Percentiles rank a stretch among this genome's conserved stretches.
Conservation (phyloP, 2,329 filamentous ascomycete species). For the Talaromyces islandicus region DNA sequence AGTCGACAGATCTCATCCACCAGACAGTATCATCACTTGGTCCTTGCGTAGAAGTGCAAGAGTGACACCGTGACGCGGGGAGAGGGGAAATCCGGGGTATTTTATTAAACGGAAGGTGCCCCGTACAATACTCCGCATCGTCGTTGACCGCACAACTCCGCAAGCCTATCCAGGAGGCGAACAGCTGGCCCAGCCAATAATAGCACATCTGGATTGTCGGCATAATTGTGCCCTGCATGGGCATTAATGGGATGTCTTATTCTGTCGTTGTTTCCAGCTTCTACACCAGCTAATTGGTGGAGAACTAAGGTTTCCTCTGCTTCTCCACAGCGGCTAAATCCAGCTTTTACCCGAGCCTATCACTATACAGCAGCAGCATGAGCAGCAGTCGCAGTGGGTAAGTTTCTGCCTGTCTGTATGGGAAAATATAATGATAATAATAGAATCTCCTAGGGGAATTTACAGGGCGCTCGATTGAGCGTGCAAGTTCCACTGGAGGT, state of each 20-base stretch:
- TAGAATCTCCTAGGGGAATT: not conserved
- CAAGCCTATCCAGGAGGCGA: not conserved
- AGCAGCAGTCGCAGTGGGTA: not conserved
- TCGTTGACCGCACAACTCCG: not conserved
- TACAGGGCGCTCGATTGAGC: not conserved
- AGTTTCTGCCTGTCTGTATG: not conserved
- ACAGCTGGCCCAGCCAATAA: not conserved
- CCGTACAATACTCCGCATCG: not conserved
- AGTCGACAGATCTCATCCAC: not conserved
- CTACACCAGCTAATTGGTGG: not conserved
- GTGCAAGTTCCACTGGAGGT: not conserved
- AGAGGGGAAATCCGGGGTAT: not conserved
- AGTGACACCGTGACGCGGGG: not conserved
- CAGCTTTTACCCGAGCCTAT: not conserved
- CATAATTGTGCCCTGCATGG: not conserved
- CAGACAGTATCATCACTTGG: not conserved
- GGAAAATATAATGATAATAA: too few species aligned
- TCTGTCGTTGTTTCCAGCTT: not conserved
- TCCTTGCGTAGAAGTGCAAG: not conserved
- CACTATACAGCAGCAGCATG: not conserved
- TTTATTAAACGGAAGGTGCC: not conserved
- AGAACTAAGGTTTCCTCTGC: not conserved
- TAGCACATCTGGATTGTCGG: not conserved
- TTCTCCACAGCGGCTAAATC: conserved; percentile 7
- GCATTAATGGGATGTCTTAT: not conserved